phyloP scores from a whole-genome alignment of 306 rosid genomes.

The Gastrolobium bilobum region DNA sequence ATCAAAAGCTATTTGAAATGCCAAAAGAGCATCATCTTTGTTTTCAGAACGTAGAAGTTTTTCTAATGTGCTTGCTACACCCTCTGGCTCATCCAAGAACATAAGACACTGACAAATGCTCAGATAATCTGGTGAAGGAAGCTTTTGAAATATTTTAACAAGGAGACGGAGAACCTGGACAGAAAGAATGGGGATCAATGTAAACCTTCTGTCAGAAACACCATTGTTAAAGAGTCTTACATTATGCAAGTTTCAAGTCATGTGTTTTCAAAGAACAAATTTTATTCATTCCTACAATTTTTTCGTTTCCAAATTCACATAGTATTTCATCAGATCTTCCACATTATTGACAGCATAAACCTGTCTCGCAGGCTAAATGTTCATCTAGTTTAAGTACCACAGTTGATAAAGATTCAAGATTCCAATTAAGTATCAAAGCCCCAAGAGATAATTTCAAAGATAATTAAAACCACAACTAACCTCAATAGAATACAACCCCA shows the following conservation, averaged over 20 bases:
- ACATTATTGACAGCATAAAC: neutral
- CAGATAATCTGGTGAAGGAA: slow-evolving; percentile 95
- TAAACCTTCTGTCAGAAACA: slow-evolving; percentile 32
- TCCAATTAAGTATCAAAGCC: slow-evolving; percentile 1
- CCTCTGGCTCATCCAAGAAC: slow-evolving; percentile 96
- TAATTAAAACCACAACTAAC: slow-evolving; percentile 25
- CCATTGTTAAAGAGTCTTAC: slow-evolving; percentile 15
- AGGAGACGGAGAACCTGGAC: slow-evolving; percentile 88
- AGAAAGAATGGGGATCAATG: slow-evolving; percentile 42
- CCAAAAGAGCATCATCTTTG: slow-evolving; percentile 93
- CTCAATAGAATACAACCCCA: slow-evolving; percentile 17
- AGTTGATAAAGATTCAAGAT: slow-evolving; percentile 4
- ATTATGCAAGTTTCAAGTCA: slow-evolving; percentile 9
- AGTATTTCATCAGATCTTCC: slow-evolving; percentile 13
- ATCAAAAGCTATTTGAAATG: slow-evolving; percentile 96
- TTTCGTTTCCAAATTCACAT: neutral
- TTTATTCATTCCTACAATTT: neutral
- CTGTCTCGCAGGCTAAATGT: slow-evolving; percentile 7
- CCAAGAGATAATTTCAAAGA: slow-evolving; percentile 19
- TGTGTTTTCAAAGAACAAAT: slow-evolving; percentile 16
- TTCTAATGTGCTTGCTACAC: slow-evolving; percentile 89
- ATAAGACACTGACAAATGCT: slow-evolving; percentile 97
- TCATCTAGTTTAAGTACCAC: slow-evolving; percentile 17
- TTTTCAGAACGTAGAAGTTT: slow-evolving; percentile 89
- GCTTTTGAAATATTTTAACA: slow-evolving; percentile 92